These are phyloP conservation scores for Xerocomus minutiporus DNA, from an alignment of 1,284 basidiomycete genomes.

Conservation along the genomic window DNA sequence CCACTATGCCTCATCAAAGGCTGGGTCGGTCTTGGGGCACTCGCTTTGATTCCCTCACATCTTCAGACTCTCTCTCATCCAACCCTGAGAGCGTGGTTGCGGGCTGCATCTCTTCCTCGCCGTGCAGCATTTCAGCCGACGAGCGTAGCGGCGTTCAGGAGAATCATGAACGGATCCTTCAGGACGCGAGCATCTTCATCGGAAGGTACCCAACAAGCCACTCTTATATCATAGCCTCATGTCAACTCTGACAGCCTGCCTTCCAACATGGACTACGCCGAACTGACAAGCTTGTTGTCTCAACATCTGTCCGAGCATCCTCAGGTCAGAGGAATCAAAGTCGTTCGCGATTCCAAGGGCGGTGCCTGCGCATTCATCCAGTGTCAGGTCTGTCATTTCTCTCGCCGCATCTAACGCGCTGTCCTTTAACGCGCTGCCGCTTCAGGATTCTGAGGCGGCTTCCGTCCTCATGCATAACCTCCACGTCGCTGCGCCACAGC, in stretches of 20 bases:
- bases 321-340: constrained; percentile 64
- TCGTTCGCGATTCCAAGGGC: constrained; percentile 69
- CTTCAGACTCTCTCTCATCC: constrained; percentile 27
- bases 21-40: constrained; percentile 58
- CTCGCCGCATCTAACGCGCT: background rate
- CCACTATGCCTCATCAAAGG: constrained; percentile 41
- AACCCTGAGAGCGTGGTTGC: constrained; percentile 17
- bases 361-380: constrained; percentile 77
- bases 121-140: constrained; percentile 17
- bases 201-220: constrained; percentile 52
- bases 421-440: constrained; percentile 12
- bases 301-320: constrained; percentile 60
- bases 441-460: constrained; percentile 55
- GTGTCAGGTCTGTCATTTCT: constrained; percentile 54
- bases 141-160: constrained; percentile 38
- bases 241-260: constrained; percentile 52
- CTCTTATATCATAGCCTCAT: constrained; percentile 10
- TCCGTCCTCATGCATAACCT: constrained; percentile 56
- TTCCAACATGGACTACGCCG: constrained; percentile 55
- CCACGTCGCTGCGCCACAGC: constrained; percentile 48
- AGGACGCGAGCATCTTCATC: constrained; percentile 76
- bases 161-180: constrained; percentile 49
- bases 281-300: constrained; percentile 54
- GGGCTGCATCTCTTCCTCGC: constrained; percentile 13
- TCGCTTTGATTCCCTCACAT: constrained; percentile 55